Conservation (phyloP, 2,329 filamentous ascomycete genomes). For the Ophiostoma ulmi region DNA sequence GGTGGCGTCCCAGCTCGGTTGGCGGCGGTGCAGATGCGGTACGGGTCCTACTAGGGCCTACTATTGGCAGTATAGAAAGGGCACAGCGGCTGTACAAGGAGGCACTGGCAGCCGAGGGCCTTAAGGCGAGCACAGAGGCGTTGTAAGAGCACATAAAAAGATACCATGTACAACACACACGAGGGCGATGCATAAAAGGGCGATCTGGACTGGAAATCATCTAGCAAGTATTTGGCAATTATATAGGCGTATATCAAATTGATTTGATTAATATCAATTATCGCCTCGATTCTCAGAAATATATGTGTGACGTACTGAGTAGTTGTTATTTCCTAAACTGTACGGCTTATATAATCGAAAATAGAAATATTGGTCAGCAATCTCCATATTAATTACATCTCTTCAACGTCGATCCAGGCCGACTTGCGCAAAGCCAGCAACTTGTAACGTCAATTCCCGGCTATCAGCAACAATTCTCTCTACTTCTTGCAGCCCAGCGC, state of each 20-base stretch:
- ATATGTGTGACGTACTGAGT: background rate
- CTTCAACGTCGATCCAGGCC: background rate
- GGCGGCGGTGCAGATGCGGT: constrained; percentile 73
- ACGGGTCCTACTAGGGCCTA: constrained; percentile 68
- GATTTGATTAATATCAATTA: background rate
- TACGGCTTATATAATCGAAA: background rate
- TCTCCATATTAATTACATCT: constrained; percentile 3
- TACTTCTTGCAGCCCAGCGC: constrained; percentile 14
- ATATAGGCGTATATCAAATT: background rate
- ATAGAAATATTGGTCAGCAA: background rate
- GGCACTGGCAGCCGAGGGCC: constrained; percentile 28
- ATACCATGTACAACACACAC: constrained; percentile 8
- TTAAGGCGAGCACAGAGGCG: constrained; percentile 27
- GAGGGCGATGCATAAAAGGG: background rate
- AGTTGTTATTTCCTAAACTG: background rate
- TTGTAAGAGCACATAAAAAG: background rate
- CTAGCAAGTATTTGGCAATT: background rate
- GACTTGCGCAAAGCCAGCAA: background rate
- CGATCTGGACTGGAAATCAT: background rate
- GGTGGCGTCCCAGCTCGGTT: constrained; percentile 62
- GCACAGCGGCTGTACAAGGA: constrained; percentile 45
- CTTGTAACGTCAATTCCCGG: background rate
- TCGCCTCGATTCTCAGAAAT: background rate
- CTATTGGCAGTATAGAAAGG: constrained; percentile 62
- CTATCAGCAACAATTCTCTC: background rate